Evolutionary conservation across 306 rosid species (phyloP), one percentile per base, ranked within the genome.

Genomic region (Crataegus laevigata): DNA sequence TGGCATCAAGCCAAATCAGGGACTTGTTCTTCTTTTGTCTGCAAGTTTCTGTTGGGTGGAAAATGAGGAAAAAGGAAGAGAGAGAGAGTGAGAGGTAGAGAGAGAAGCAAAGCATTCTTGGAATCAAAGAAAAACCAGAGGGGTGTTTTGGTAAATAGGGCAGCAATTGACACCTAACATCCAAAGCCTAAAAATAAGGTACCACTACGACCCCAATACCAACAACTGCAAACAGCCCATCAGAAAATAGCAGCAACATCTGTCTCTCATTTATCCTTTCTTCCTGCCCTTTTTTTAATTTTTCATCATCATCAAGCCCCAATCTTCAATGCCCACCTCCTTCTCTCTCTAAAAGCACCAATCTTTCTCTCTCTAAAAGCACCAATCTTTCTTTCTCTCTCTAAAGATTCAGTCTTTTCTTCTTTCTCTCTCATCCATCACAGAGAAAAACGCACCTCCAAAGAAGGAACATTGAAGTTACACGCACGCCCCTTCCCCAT

Each of bases 401-500:
- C 72, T 52, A 78, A 12, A 62, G 14, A 43, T 12, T 8, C 45
- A 17, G 12, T 68, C 40, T 52, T 66, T 80, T 89, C 83, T 86
- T 87, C 88, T 81, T 66, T 80, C 90, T 85, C 88, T 87, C 88
- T 81, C 86, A 65, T 73, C 81, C 61, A 57, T 50, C 26, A 73
- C 82, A 76, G 78, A 68, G 68, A 75, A 77, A 81, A 69, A 79
- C 76, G 75, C 80, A 70, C 78, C 78, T 84, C 58, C 85, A 78
- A 87, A 50, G 89, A 87, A 76, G 94, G 87, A 86, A 86, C 86
- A 84, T 88, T 82, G 89, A 84, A 92, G 90, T 84, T 88, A 81
- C 88, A 86, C 90, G 80, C 89, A 88, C 83, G 73, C 81, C 58
- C 77, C 68, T 50, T 50, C 75, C 71, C 83, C 81, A 64, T 76